A percentile compares a stretch with the other conserved stretches of the same genome.
These are phyloP conservation scores for Mycothermus thermophilus DNA, from an alignment of 495 filamentous ascomycete genomes.

Conservation along the genomic window DNA sequence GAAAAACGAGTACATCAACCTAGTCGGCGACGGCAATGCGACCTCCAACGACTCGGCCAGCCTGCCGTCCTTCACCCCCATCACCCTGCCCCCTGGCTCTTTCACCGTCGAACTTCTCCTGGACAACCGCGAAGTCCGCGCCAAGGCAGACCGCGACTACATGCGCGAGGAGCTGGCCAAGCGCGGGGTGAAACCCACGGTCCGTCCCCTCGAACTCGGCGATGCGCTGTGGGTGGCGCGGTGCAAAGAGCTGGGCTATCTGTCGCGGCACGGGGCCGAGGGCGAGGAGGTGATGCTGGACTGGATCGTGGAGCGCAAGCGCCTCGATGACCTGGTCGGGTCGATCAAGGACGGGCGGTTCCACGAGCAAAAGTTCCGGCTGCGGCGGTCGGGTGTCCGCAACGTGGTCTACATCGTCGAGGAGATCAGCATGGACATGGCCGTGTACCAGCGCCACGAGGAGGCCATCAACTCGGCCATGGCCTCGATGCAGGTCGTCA, in stretches of 20 bases:
- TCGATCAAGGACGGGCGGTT: constrained; percentile 78
- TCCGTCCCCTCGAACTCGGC: constrained; percentile 56
- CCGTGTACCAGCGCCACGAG: constrained; percentile 38
- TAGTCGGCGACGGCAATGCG: constrained; percentile 29
- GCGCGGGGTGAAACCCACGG: constrained; percentile 49
- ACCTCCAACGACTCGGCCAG: constrained; percentile 16
- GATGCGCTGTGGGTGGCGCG: constrained; percentile 75
- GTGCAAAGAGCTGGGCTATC: constrained; percentile 42
- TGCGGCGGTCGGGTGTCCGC: constrained; percentile 53
- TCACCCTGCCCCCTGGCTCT: constrained; percentile 44
- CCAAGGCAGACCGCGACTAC: constrained; percentile 66
- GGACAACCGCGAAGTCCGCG: constrained; percentile 64
- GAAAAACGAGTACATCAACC: constrained; percentile 16
- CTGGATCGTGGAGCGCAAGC: constrained; percentile 72
- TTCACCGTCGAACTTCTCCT: constrained; percentile 66
- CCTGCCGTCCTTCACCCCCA: constrained; percentile 43
- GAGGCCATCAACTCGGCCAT: constrained; percentile 62
- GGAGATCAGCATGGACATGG: constrained; percentile 43
- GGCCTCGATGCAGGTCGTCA: constrained; percentile 65
- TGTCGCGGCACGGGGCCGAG: constrained; percentile 44
- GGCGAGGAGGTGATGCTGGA: constrained; percentile 69
- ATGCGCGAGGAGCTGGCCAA: constrained; percentile 59
- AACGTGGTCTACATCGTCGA: constrained; percentile 77
- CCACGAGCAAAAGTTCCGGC: constrained; percentile 74
- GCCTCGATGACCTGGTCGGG: constrained; percentile 64